Evolutionary conservation across 352 stramenopile species (phyloP).

Genomic region (Phytopythium aichiense): DNA sequence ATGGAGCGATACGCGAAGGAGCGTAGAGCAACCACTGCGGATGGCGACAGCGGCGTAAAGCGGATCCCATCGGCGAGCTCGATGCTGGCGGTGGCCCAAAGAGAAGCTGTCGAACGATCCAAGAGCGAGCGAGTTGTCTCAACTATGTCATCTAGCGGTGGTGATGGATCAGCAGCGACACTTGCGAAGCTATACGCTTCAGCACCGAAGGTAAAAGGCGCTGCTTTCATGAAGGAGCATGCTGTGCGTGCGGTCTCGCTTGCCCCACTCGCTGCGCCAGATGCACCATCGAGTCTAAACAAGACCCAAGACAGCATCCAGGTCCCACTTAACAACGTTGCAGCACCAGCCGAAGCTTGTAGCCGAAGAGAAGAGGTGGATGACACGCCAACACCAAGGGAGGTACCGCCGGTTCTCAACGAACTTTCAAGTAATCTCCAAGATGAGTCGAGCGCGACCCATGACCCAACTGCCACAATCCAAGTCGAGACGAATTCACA

Average conservation of each 20-base stretch:
- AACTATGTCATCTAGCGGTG: neutral
- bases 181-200: neutral
- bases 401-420: neutral
- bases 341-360: neutral
- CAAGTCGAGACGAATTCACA: neutral
- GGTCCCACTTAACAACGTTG: neutral
- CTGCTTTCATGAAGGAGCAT: neutral
- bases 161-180: neutral
- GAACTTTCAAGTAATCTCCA: neutral
- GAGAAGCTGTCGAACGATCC: neutral
- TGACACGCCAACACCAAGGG: neutral
- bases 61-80: neutral
- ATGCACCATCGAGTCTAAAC: neutral
- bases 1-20: constrained; percentile 15
- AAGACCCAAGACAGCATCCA: neutral
- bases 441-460: neutral
- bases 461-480: neutral
- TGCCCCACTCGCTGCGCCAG: neutral
- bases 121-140: constrained; percentile 2
- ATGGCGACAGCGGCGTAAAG: neutral
- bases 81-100: neutral
- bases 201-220: neutral
- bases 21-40: neutral
- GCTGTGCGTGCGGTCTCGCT: neutral
- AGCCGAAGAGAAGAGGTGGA: neutral